Percentiles rank a stretch among this genome's conserved stretches.
Evolutionary conservation across 805 yeast species (phyloP).

Genomic region (Ogataea corticis): DNA sequence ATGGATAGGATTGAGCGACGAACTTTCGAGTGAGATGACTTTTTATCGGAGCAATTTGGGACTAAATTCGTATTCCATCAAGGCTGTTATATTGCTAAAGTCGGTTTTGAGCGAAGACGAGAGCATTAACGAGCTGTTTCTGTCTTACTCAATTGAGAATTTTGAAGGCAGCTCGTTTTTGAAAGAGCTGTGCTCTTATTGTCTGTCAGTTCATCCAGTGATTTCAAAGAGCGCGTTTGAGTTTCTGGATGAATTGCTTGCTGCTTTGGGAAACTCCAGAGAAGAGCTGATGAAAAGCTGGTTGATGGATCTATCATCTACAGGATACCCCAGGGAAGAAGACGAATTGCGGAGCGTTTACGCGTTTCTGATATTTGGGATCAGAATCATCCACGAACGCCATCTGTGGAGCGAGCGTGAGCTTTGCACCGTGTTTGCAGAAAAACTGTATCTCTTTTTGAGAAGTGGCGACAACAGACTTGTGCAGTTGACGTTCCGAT

Average conservation of each 20-base stretch:
- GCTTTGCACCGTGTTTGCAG: slow-evolving; percentile 4
- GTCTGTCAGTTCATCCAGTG: slow-evolving; percentile 6
- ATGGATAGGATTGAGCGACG: slow-evolving; percentile 13
- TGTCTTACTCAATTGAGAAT: slow-evolving; percentile 18
- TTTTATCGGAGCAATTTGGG: slow-evolving; percentile 10
- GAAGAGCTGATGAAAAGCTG: slow-evolving; percentile 11
- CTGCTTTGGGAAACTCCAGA: slow-evolving; percentile 15
- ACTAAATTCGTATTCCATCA: slow-evolving; percentile 8
- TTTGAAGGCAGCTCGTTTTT: slow-evolving; percentile 8
- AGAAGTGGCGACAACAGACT: background rate
- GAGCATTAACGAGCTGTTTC: slow-evolving; percentile 10
- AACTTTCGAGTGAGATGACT: slow-evolving; percentile 4
- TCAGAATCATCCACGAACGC: slow-evolving; percentile 7
- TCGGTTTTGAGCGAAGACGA: slow-evolving; percentile 3
- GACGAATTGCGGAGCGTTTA: slow-evolving; percentile 15
- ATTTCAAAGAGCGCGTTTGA: slow-evolving; percentile 11
- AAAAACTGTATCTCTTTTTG: slow-evolving; percentile 5
- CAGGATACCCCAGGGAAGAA: slow-evolving; percentile 5
- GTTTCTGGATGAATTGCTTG: slow-evolving; percentile 16
- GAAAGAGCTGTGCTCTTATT: slow-evolving; percentile 12
- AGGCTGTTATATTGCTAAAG: slow-evolving; percentile 9
- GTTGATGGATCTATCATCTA: slow-evolving; percentile 5
- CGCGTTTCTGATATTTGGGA: slow-evolving; percentile 15
- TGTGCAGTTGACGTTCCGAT: slow-evolving; percentile 4
- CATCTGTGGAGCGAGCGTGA: background rate